Conservation (phyloP, 495 filamentous ascomycete species). For the Aspergillus hancockii region DNA sequence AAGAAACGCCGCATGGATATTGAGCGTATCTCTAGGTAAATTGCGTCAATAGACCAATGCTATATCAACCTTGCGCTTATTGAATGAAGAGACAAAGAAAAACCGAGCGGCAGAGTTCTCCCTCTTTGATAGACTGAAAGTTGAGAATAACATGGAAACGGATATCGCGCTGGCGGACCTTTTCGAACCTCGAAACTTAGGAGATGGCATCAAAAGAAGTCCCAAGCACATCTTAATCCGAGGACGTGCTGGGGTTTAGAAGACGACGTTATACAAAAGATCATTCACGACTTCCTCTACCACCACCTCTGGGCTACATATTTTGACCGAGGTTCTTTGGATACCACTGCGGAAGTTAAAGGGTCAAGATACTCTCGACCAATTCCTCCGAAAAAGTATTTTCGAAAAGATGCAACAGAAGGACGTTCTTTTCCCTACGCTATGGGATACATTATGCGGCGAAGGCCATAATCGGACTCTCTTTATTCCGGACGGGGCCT, state of each 20-base stretch:
- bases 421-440: not conserved
- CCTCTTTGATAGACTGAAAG: no score
- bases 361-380: constrained; percentile 21
- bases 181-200: not conserved
- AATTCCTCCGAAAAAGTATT: constrained; percentile 30
- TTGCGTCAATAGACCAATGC: constrained; percentile 32
- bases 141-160: not conserved
- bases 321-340: constrained; percentile 42
- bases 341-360: constrained; percentile 34
- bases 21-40: constrained; percentile 35
- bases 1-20: constrained; percentile 23
- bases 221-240: constrained; percentile 39
- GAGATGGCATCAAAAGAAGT: not conserved
- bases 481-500: not conserved
- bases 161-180: not conserved
- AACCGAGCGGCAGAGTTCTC: no score
- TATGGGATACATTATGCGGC: not conserved
- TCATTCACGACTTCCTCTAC: constrained; percentile 24
- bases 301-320: constrained; percentile 21
- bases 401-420: constrained; percentile 8
- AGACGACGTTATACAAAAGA: constrained; percentile 51
- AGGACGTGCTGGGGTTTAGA: constrained; percentile 44
- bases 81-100: constrained; percentile 5
- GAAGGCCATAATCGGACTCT: not conserved
- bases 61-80: constrained; percentile 31